Evolutionary conservation across 495 filamentous ascomycete genomes (phyloP).

Genomic region (Daldinia decipiens): DNA sequence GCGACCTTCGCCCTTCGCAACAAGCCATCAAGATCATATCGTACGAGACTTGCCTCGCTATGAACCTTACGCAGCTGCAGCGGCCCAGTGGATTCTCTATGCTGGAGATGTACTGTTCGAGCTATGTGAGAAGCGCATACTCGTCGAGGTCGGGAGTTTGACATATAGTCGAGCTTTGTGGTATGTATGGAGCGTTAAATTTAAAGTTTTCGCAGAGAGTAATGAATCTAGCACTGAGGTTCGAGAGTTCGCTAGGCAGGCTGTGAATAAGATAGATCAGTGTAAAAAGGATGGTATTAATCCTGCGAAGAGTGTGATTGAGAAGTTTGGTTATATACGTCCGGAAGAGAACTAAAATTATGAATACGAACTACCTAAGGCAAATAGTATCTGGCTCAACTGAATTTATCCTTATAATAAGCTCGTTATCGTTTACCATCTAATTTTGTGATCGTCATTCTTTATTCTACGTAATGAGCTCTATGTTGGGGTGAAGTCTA

Average conservation of each 20-base stretch:
- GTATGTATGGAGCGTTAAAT: not conserved
- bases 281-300: not conserved
- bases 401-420: not conserved
- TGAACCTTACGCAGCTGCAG: not conserved
- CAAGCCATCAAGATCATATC: not conserved
- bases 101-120: not conserved
- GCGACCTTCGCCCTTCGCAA: not conserved
- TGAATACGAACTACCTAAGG: not conserved
- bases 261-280: not conserved
- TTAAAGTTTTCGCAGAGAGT: not conserved
- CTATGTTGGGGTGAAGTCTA: not conserved
- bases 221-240: not conserved
- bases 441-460: not conserved
- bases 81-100: not conserved
- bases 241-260: not conserved
- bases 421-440: not conserved
- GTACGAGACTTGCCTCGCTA: not conserved
- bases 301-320: not conserved
- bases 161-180: conserved; percentile 1
- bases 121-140: conserved; percentile 8
- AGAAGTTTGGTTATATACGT: conserved; percentile 7
- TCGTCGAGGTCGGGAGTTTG: conserved; percentile 3
- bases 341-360: not conserved
- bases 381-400: not conserved
- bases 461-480: not conserved